Conservation (phyloP, 2,329 filamentous ascomycete genomes). For the Epichloe hybrida region DNA sequence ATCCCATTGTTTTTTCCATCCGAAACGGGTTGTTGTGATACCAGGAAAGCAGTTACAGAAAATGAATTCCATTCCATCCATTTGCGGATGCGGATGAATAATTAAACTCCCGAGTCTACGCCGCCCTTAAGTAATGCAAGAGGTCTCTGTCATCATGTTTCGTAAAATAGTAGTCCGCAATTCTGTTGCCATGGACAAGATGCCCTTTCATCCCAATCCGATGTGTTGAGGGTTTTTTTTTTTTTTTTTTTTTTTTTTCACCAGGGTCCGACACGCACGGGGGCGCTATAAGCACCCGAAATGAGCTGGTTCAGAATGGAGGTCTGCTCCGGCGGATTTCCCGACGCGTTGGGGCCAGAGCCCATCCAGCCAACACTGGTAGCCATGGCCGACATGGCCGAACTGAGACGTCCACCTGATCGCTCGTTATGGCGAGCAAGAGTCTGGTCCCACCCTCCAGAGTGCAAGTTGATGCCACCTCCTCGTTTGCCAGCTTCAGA, state of each 20-base stretch:
- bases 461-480: constrained; percentile 78
- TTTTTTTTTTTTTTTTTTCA: constrained; percentile 17
- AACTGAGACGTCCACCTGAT: constrained; percentile 67
- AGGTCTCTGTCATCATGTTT: constrained; percentile 20
- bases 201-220: neutral
- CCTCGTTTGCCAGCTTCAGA: constrained; percentile 83
- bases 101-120: constrained; percentile 23
- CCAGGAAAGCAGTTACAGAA: neutral
- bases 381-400: constrained; percentile 66
- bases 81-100: constrained; percentile 15
- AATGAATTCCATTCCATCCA: constrained; percentile 20
- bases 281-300: constrained; percentile 42
- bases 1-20: neutral
- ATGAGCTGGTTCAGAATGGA: constrained; percentile 51
- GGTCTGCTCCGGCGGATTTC: constrained; percentile 27
- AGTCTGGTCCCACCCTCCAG: constrained; percentile 84
- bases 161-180: constrained; percentile 9
- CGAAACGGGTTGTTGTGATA: neutral
- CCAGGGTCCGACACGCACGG: constrained; percentile 51
- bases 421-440: constrained; percentile 77
- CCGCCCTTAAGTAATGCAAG: constrained; percentile 17
- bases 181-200: constrained; percentile 9
- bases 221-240: neutral
- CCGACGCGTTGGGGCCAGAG: constrained; percentile 15
- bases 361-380: constrained; percentile 69